Evolutionary conservation across 352 stramenopile genomes (phyloP), one percentile per base, ranked within the genome.

Genomic region (Globisporangium lucens): DNA sequence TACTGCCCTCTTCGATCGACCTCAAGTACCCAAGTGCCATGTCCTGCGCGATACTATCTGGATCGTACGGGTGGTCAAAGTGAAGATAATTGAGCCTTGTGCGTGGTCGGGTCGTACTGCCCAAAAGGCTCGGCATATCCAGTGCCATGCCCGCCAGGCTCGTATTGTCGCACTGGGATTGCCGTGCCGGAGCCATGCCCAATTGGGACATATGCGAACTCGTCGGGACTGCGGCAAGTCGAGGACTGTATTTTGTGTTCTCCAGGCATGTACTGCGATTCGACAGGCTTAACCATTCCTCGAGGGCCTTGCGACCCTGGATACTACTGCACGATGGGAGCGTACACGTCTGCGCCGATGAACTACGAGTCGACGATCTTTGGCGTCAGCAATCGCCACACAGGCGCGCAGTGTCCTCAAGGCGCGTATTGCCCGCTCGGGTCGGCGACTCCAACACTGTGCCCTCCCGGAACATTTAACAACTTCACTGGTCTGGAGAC

Each of bases 181-280:
- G 74, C 80, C 1, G 72, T 72, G 9, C 87, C 93, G 3, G 81
- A 96, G 30, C 83, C 88, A 0, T 98, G 95, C 66, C 92, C 91
- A 1, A 87, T 97, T 52, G 93, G 95, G 15, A 98, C 87, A 4
- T 98, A 95, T 65, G 80, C 90, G 7, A 97, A 97, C 58, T 71
- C 74, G 1, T 89, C 79, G 0, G 83, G 85, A 1, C 76, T 98
- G 35, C 78, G 77, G 38, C 79, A 81, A 57, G 85, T 94, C 12
- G 82, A 96, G 41, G 90, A 97, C 59, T 98, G 95, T 73, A 71
- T 87, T 1, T 61, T 75, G 36, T 98, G 95, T 66, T 75, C 87
- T 17, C 85, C 91, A n/a, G 94, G 95, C 1, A 89, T 89, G 77
- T 98, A 96, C 63, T 98, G 94, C 70, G 93, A 98, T 55, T 78